Evolutionary conservation across 2,329 filamentous ascomycete genomes (phyloP), one percentile per base, ranked within the genome.

Genomic region (Colletotrichum camelliae): DNA sequence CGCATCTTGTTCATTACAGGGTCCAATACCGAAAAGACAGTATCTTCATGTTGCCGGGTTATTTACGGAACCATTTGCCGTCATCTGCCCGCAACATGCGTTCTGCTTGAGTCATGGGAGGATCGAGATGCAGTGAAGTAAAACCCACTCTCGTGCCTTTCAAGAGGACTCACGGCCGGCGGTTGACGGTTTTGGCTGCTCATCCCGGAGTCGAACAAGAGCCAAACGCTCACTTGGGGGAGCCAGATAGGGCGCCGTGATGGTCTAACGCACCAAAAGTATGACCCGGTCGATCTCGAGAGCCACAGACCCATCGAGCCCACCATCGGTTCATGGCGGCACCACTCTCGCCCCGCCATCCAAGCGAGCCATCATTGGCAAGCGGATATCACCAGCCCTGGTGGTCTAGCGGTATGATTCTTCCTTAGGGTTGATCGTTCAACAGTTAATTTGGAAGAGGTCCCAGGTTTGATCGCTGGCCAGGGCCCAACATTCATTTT

Each of bases 391-490:
- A 24, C 4, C 24, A 64, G 73, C 73, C 73, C 73, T 75, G 39
- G 70, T 75, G 73, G 73, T 69, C 73, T 75, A 75, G 73, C 73
- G 73, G 73, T 73, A 75, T 75, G 73, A 75, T 73, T 75, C 73
- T 75, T 73, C 73, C 73, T 75, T 75, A 75, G 73, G 73, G 73
- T 33, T 58, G 27, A 52, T 39, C 62, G 5, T 2, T 24, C 4
- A 61, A n/a, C 18, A 35, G 15, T 21, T 7, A 4, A 10, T 18
- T 29, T 75, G 73, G 73, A 73, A 75, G 73, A 75, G 73, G 73
- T 72, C 73, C 73, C 73, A 75, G 73, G 73, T 75, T 75, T 70
- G 70, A 75, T 68, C 65, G 70, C 73, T 75, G 73, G 73, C 70
- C 35, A 75, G 73, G 73, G 73, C 73, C 70, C 4, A 3, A 5